Percentiles rank a stretch among this genome's conserved stretches.
These are phyloP conservation scores for Niebla homalea DNA, from an alignment of 495 filamentous ascomycete species.

Conservation along the genomic window DNA sequence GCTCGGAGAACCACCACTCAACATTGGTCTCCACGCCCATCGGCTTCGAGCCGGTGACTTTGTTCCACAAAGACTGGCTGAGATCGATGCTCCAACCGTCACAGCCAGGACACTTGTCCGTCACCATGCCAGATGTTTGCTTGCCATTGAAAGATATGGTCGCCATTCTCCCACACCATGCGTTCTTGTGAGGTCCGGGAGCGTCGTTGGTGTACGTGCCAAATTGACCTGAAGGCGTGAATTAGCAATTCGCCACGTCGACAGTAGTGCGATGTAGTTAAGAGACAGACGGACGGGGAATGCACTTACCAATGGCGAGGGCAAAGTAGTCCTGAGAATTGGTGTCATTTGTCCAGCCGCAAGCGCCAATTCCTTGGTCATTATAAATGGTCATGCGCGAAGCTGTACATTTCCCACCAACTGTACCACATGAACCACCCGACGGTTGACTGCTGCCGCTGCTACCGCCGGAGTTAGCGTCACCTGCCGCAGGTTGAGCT, in stretches of 20 bases:
- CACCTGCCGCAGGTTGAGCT: slow-evolving; percentile 5
- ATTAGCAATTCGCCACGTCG: not conserved
- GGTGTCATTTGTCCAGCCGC: slow-evolving; percentile 32
- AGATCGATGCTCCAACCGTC: slow-evolving; percentile 28
- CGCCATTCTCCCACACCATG: slow-evolving; percentile 53
- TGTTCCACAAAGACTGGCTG: slow-evolving; percentile 30
- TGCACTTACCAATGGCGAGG: slow-evolving; percentile 20
- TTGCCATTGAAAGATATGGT: slow-evolving; percentile 45
- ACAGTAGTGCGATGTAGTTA: not conserved
- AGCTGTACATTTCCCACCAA: slow-evolving; percentile 21
- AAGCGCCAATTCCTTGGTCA: slow-evolving; percentile 31
- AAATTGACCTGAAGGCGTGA: slow-evolving; percentile 30
- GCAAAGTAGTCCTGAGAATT: slow-evolving; percentile 31
- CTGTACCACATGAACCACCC: slow-evolving; percentile 19
- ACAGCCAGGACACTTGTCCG: slow-evolving; percentile 70
- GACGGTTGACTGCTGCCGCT: slow-evolving; percentile 12
- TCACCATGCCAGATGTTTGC: slow-evolving; percentile 39
- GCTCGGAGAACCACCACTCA: slow-evolving; percentile 14
- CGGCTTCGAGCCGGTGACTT: slow-evolving; percentile 15
- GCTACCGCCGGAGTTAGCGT: slow-evolving; percentile 7
- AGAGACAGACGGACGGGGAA: not conserved
- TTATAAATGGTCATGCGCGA: slow-evolving; percentile 38
- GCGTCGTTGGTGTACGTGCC: slow-evolving; percentile 30
- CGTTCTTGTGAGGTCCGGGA: slow-evolving; percentile 26
- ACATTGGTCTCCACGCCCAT: slow-evolving; percentile 6